phyloP scores from a whole-genome alignment of 2,329 filamentous ascomycete genomes.

The Pseudogymnoascus sp. region DNA sequence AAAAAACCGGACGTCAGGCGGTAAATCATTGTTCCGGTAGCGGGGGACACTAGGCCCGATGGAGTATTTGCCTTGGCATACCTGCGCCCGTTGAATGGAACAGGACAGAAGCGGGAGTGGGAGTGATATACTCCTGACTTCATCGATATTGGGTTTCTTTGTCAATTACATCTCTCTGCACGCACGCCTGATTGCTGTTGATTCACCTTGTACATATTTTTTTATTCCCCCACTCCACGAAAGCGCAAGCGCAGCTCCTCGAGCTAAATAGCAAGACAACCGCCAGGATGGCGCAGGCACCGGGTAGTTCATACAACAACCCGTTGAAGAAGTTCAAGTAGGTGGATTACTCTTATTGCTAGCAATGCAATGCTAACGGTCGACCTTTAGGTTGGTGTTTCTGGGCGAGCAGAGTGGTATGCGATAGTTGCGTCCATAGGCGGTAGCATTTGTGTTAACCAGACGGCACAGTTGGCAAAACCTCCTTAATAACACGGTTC shows the following conservation, averaged over 20 bases:
- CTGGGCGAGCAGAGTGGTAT: slow-evolving; percentile 97
- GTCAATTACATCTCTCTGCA: background rate
- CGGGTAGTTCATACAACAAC: slow-evolving; percentile 89
- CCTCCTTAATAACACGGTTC: slow-evolving; percentile 95
- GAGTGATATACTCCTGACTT: slow-evolving; percentile 7
- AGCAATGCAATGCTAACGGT: slow-evolving; percentile 1
- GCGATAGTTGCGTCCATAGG: slow-evolving; percentile 25
- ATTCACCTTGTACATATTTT: slow-evolving; percentile 8
- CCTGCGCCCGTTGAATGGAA: slow-evolving; percentile 3
- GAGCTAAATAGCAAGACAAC: slow-evolving; percentile 8
- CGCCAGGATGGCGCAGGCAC: slow-evolving; percentile 69
- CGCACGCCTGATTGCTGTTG: slow-evolving; percentile 3
- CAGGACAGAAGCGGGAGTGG: slow-evolving; percentile 7
- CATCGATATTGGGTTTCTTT: slow-evolving; percentile 8
- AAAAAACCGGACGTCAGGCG: slow-evolving; percentile 1
- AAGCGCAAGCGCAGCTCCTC: slow-evolving; percentile 4
- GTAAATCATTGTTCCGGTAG: background rate
- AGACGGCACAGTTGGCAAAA: slow-evolving; percentile 76
- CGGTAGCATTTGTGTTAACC: slow-evolving; percentile 17
- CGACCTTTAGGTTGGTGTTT: slow-evolving; percentile 70
- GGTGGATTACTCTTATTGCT: slow-evolving; percentile 16
- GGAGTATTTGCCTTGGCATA: slow-evolving; percentile 4
- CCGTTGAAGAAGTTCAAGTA: slow-evolving; percentile 99
- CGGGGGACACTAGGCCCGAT: background rate
- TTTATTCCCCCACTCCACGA: background rate